Base-by-base conservation (phyloP, 2,329 filamentous ascomycete species). In the Stachybotrys chlorohalonatus region DNA sequence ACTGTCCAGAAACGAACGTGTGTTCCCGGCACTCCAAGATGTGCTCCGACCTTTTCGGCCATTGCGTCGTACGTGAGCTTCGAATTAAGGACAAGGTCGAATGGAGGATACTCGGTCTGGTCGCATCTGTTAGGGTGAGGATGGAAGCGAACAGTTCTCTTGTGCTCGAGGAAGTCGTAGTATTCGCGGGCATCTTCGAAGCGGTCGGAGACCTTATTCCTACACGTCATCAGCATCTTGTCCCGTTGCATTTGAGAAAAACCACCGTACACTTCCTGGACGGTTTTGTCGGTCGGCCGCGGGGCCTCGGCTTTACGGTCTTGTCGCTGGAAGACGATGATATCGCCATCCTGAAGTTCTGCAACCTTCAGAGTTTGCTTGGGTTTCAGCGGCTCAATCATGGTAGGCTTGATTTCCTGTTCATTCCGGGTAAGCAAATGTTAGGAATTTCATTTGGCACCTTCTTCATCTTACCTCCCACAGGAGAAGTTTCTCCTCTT, bases 261-360 rank as follows among this genome's bases (percentile, higher is more conserved):
- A 5, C 24, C 11, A 15, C 66, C 69, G 50, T 55, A 71, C 68
- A 59, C 52, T 55, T 73, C 70, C 55, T 66, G 66, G 16, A 54
- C 54, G 15, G 64, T 46, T 54, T 66, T 68, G 30, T 70, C 68
- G 9, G 62, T 50, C 2, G 60, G 39, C 7, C 63, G 60, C 47
- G 64, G 60, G 45, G 64, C 61, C 2, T 74, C 66, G 5, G 68
- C 67, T 64, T 79, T 81, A 45, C 71, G 71, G 50, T 82, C 80
- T 31, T 80, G 75, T 56, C 83, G 82, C 68, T 99, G 94, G 73
- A 97, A 96, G 66, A 92, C 96, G 55, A 99, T 84, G 61, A 99
- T 95, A 66, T 99, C 94, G 51, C 94, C 94, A 64, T 99, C 93
- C 68, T 97, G 93, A 30, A 99, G 87, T 69, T 99, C 95, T 1